Conservation (phyloP, 2,329 filamentous ascomycete species). For the Elsinoe australis region DNA sequence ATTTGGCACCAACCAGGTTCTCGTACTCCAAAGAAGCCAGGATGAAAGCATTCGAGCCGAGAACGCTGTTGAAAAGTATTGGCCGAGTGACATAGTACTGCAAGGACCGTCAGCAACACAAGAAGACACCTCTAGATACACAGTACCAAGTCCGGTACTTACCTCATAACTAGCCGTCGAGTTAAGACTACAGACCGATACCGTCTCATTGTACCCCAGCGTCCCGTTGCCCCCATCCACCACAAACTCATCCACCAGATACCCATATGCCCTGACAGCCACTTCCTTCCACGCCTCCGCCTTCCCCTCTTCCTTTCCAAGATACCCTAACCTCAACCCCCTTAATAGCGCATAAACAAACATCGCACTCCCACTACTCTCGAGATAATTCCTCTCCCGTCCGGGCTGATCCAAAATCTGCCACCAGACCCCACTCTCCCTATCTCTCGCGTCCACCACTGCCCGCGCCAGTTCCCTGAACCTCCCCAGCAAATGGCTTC, state of each 20-base stretch:
- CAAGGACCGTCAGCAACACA: neutral
- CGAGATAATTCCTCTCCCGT: slow-evolving; percentile 50
- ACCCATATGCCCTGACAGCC: slow-evolving; percentile 39
- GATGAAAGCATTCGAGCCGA: slow-evolving; percentile 4
- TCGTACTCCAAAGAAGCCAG: slow-evolving; percentile 1
- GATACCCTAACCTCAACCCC: slow-evolving; percentile 36
- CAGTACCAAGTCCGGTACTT: slow-evolving; percentile 20
- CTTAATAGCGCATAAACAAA: slow-evolving; percentile 48
- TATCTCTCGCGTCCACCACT: slow-evolving; percentile 35
- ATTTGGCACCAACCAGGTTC: neutral
- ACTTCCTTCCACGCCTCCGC: slow-evolving; percentile 43
- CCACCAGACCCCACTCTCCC: slow-evolving; percentile 47
- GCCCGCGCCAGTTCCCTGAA: slow-evolving; percentile 35
- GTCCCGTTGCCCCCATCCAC: slow-evolving; percentile 43
- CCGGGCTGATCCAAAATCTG: slow-evolving; percentile 47
- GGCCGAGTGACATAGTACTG: slow-evolving; percentile 6
- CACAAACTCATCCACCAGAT: slow-evolving; percentile 41
- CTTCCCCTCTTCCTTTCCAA: slow-evolving; percentile 36
- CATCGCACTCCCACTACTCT: slow-evolving; percentile 52
- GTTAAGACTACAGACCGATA: slow-evolving; percentile 45
- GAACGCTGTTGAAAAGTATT: neutral
- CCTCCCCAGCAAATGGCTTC: slow-evolving; percentile 29
- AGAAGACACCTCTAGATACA: neutral
- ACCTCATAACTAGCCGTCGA: slow-evolving; percentile 46
- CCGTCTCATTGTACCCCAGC: slow-evolving; percentile 46